Percentiles rank a stretch among this genome's conserved stretches.
Evolutionary conservation across 768 basidiomycete species (phyloP).

Genomic region (Hirschioporus abietinus): DNA sequence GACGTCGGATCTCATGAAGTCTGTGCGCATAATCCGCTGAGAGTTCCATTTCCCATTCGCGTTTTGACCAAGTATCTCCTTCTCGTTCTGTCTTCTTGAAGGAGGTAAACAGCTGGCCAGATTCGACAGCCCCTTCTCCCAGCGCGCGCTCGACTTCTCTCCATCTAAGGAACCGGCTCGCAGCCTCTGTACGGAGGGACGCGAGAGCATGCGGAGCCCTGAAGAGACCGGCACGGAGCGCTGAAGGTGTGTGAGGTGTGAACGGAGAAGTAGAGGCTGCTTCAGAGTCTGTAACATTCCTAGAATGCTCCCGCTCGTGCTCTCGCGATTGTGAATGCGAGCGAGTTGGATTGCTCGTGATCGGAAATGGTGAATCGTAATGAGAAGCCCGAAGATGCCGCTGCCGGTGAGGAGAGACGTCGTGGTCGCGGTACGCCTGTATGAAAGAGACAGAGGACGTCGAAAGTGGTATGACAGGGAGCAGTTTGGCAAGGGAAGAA

Average conservation of each 20-base stretch:
- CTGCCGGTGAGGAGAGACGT: conserved; percentile 8
- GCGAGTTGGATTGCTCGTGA: conserved; percentile 7
- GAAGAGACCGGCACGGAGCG: conserved; percentile 57
- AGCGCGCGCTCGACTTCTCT: conserved; percentile 60
- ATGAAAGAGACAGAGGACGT: neutral
- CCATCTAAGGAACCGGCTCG: conserved; percentile 69
- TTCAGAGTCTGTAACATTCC: neutral
- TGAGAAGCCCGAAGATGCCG: conserved; percentile 2
- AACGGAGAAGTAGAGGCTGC: conserved; percentile 41
- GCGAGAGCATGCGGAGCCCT: conserved; percentile 57
- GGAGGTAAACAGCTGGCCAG: neutral
- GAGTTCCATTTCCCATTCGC: conserved; percentile 55
- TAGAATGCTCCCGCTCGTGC: neutral
- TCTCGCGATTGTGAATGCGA: conserved; percentile 8
- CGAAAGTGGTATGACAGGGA: neutral
- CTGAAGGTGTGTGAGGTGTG: conserved; percentile 42
- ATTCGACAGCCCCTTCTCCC: conserved; percentile 19
- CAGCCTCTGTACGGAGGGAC: conserved; percentile 54
- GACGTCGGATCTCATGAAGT: conserved; percentile 33
- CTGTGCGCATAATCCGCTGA: conserved; percentile 56
- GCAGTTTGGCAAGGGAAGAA: neutral
- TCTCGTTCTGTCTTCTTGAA: neutral
- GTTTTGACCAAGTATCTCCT: conserved; percentile 42
- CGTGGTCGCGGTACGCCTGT: neutral
- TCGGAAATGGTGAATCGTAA: conserved; percentile 7